Evolutionary conservation across 2,329 filamentous ascomycete species (phyloP), one percentile per base, ranked within the genome.

Genomic region (Trichoderma simmonsii): DNA sequence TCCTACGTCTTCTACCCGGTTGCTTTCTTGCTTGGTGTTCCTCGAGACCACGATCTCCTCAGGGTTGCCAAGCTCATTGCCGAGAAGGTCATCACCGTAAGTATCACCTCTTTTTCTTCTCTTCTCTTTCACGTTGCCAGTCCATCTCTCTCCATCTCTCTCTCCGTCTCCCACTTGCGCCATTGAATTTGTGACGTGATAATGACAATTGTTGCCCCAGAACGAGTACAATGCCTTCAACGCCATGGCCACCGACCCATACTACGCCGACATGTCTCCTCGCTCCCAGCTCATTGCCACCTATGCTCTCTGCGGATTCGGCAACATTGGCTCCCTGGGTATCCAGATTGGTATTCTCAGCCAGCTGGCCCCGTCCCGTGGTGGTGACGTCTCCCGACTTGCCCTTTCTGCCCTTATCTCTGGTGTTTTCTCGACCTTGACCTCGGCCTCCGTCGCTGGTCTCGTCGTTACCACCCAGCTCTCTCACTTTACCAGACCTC

Each of bases 281-380:
- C 93, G 94, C 68, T 93, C 93, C 28, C 86, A 87, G 60, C 87
- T 97, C 75, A 97, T 97, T 78, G 93, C 92, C 60, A 97, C 93
- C 65, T 97, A 97, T 79, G 92, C 93, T 24, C 88, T 95, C 75
- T 97, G 93, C 82, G 89, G 89, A 30, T 94, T 94, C 80, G 94
- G 93, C 74, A 97, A 97, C 84, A 92, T 97, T 76, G 92, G 92
- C 69, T 95, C 93, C 34, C 87, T 97, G 62, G 94, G 94, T 79
- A 95, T 94, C 71, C 94, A 97, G 82, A 96, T 97, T 73, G 94
- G 94, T 84, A 93, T 97, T 72, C 86, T 97, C 67, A 89, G 91
- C 4, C 93, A 97, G 83, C 89, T 97, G 73, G 91, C 93, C 0
- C 93, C 94, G 0, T 85, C 86, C 4, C 89, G 93, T 59, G 87